Conservation (phyloP, 2,329 filamentous ascomycete species). For the Anthostomella pinea region DNA sequence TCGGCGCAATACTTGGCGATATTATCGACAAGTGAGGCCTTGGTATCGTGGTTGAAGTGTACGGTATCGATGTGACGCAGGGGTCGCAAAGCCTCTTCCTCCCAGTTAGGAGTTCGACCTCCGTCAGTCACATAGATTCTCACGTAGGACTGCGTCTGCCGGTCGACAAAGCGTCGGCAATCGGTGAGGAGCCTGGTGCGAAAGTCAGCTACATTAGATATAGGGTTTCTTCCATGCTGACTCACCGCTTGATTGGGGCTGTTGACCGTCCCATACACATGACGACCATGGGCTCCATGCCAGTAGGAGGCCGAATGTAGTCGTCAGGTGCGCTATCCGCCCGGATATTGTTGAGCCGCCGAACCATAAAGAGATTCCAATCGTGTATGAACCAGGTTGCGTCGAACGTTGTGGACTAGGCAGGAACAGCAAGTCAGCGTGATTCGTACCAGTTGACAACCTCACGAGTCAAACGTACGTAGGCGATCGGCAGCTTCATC, state of each 20-base stretch:
- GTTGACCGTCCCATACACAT: constrained; percentile 37
- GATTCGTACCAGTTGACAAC: no score
- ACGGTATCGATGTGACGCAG: constrained; percentile 34
- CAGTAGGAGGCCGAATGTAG: background rate
- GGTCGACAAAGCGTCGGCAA: constrained; percentile 31
- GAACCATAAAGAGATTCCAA: constrained; percentile 33
- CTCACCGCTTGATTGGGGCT: constrained; percentile 25
- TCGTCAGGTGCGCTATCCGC: background rate
- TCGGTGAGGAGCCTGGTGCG: constrained; percentile 21
- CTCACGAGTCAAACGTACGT: no score
- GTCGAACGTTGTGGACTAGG: no score
- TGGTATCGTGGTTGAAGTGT: constrained; percentile 38
- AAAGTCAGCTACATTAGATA: background rate
- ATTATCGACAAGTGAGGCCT: constrained; percentile 64
- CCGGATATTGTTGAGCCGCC: background rate
- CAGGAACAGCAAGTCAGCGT: no score
- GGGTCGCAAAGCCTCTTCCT: constrained; percentile 35
- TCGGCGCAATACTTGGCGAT: constrained; percentile 59
- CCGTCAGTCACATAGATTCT: constrained; percentile 33
- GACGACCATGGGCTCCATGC: constrained; percentile 22
- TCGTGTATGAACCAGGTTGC: constrained; percentile 35
- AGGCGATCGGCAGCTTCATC: no score
- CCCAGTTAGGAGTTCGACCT: constrained; percentile 17
- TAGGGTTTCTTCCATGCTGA: no score
- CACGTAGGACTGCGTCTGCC: constrained; percentile 35